Evolutionary conservation across 495 filamentous ascomycete genomes (phyloP), one percentile per base, ranked within the genome.

Genomic region (Cercophora newfieldiana): DNA sequence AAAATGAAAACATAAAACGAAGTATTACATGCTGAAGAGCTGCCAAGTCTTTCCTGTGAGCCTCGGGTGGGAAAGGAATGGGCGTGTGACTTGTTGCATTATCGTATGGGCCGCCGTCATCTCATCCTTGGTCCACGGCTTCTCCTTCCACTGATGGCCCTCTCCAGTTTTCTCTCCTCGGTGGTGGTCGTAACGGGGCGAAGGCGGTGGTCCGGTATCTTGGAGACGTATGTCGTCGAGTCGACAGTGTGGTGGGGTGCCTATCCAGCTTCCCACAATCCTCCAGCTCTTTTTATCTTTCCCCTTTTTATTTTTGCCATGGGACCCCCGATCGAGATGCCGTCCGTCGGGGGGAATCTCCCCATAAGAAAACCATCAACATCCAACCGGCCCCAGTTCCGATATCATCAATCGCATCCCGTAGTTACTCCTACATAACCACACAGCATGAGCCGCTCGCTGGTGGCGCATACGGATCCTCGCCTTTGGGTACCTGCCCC

Each of bases 381-480:
- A 61, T 47, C 33, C 59, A 55, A 59, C 53, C 64, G 18, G 24
- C 50, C 33, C 55, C 49, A 24, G 10, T 48, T 56, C 30, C 54
- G 47, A 16, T 24, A 44, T 16, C 1, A 59, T 47, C 58, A 50
- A 63, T 56, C 30, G 19, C 51, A 51, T 18, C 14, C 60, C 29
- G 29, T 62, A 53, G 58, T 28, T 44, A 26, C 51, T 28, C 54
- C 59, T 90, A 97, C 93, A 97, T 97, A 74, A 98, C 88, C 65
- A 90, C 84, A 81, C 96, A 99, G 87, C 95, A 99, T 69, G 91
- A 89, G 74, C 86, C 90, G 71, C 83, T 90, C 76, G 95, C 91
- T 81, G 93, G 95, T 66, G 94, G 94, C 65, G 94, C 93, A 76
- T 99, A 98, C 48, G 95, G 95, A 79, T 99, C 96, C 72, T 97